Evolutionary conservation across 305 asterid genomes (phyloP).

Genomic region (Fraxinus dipetala): DNA sequence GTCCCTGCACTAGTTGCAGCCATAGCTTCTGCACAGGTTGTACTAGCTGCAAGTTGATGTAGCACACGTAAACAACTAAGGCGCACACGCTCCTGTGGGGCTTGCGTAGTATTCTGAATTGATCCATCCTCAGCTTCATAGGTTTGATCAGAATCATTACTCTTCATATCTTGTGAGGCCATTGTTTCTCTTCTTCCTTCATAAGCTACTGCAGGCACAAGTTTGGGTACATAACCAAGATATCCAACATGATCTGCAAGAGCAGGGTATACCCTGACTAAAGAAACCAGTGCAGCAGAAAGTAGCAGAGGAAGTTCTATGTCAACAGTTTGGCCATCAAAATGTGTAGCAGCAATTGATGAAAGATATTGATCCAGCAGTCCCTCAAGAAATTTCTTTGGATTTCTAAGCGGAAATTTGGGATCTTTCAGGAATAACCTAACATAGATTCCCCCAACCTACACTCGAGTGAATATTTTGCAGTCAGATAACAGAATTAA

Average conservation of each 20-base stretch:
- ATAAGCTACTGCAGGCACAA: slow-evolving; percentile 87
- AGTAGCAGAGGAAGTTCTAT: slow-evolving; percentile 93
- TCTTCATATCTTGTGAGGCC: slow-evolving; percentile 59
- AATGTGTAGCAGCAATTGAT: slow-evolving; percentile 80
- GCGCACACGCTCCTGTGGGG: slow-evolving; percentile 91
- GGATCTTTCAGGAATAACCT: slow-evolving; percentile 97
- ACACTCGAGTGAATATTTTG: slow-evolving; percentile 24
- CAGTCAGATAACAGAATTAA: slow-evolving; percentile 27
- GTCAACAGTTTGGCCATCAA: slow-evolving; percentile 69
- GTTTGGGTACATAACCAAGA: slow-evolving; percentile 96
- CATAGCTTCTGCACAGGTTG: slow-evolving; percentile 99
- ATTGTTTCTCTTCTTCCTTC: slow-evolving; percentile 94
- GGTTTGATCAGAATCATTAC: slow-evolving; percentile 28
- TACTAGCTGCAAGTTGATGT: slow-evolving; percentile 98
- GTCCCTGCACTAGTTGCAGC: slow-evolving; percentile 98
- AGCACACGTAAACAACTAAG: slow-evolving; percentile 95
- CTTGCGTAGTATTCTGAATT: slow-evolving; percentile 51
- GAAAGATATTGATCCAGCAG: slow-evolving; percentile 93
- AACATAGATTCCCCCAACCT: slow-evolving; percentile 99
- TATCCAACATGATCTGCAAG: slow-evolving; percentile 98
- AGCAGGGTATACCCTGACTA: slow-evolving; percentile 93
- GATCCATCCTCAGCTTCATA: slow-evolving; percentile 62
- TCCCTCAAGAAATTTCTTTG: slow-evolving; percentile 95
- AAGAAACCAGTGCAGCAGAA: slow-evolving; percentile 93
- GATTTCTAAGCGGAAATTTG: slow-evolving; percentile 93